phyloP scores from a whole-genome alignment of 306 rosid species.

The Acacia confusa region DNA sequence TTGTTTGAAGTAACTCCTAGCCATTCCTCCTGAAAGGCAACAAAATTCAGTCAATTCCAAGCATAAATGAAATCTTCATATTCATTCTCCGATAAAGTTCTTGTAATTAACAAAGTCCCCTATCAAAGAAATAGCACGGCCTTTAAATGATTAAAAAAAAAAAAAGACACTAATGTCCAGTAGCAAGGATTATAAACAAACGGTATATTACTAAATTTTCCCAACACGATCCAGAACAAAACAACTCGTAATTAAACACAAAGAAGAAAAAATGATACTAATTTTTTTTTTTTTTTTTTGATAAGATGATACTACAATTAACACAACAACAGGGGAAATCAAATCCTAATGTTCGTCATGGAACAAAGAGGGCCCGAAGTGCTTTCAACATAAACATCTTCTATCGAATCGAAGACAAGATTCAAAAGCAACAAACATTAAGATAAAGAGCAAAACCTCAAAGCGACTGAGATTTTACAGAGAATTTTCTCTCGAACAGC shows the following conservation, averaged over 20 bases:
- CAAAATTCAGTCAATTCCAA: constrained; percentile 29
- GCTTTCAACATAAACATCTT: background rate
- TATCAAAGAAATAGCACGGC: background rate
- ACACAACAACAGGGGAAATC: background rate
- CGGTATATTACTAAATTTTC: background rate
- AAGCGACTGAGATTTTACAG: background rate
- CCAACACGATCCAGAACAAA: constrained; percentile 7
- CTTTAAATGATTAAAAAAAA: background rate
- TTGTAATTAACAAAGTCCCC: background rate
- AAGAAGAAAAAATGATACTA: constrained; percentile 15
- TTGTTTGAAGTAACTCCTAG: constrained; percentile 95
- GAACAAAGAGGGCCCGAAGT: background rate
- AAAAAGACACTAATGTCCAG: background rate
- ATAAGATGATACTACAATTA: constrained; percentile 16
- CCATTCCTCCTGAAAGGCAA: constrained; percentile 66
- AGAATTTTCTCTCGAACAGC: background rate
- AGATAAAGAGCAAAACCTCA: constrained; percentile 21
- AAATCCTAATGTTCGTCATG: background rate
- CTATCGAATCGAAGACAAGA: constrained; percentile 12
- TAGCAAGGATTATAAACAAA: background rate
- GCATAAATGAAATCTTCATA: background rate
- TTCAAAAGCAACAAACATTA: background rate
- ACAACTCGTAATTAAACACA: background rate
- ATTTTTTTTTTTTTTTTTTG: too few relatives aligned
- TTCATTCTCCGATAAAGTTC: background rate